Conservation (phyloP, 495 filamentous ascomycete genomes). For the Lasiosphaeria miniovina region DNA sequence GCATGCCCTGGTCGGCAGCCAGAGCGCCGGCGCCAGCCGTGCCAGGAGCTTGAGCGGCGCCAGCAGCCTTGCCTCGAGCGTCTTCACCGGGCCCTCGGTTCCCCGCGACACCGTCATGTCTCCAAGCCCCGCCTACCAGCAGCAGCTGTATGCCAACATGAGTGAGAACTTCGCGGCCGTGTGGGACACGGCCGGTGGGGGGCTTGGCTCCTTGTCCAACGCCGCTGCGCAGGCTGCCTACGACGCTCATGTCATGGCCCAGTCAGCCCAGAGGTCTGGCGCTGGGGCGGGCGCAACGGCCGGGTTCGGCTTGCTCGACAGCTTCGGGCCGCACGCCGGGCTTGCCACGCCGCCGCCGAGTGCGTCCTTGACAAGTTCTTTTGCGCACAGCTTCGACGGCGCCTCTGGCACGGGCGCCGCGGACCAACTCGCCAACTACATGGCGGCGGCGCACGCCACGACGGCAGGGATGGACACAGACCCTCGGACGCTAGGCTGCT, state of each 20-base stretch:
- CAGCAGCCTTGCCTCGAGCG: not conserved
- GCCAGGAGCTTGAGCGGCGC: not conserved
- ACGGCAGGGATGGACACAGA: conserved; percentile 1
- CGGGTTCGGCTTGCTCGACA: conserved; percentile 17
- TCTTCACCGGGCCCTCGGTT: conserved; percentile 10
- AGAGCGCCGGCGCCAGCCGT: not conserved
- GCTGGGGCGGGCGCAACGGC: not conserved
- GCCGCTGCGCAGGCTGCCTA: conserved; percentile 16
- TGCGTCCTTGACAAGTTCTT: conserved; percentile 26
- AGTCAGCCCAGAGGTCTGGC: not conserved
- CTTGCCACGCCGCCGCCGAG: conserved; percentile 33
- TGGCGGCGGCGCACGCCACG: conserved; percentile 4
- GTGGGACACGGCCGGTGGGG: conserved; percentile 26
- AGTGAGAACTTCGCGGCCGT: conserved; percentile 43
- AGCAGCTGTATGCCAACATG: conserved; percentile 42
- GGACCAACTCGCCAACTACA: conserved; percentile 12
- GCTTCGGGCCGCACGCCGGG: conserved; percentile 20
- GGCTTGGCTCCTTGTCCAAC: conserved; percentile 13
- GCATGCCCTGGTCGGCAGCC: conserved; percentile 33
- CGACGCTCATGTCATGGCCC: conserved; percentile 15
- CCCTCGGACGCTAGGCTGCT: conserved; percentile 1
- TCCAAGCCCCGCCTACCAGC: conserved; percentile 39
- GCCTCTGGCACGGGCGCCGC: conserved; percentile 1
- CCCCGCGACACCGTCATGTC: conserved; percentile 42
- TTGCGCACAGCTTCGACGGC: conserved; percentile 22